These are phyloP conservation scores for Syzygium syzygioides DNA, from an alignment of 441 rosid species.

Conservation along the genomic window DNA sequence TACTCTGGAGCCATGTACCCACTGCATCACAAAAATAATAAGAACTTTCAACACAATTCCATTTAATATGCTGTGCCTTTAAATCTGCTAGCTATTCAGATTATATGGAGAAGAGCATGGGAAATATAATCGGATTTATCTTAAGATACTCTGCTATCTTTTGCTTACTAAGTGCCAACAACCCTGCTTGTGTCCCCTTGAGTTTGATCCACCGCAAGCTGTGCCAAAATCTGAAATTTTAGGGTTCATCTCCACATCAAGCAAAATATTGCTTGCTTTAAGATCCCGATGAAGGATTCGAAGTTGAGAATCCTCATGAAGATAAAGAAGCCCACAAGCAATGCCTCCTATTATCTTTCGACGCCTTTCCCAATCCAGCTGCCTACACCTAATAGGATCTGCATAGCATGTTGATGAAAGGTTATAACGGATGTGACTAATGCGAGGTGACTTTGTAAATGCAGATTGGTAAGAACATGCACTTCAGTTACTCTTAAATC, in stretches of 20 bases:
- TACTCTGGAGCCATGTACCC: neutral
- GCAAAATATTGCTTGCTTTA: neutral
- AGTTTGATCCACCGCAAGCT: neutral
- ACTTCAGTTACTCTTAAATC: neutral
- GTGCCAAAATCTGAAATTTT: neutral
- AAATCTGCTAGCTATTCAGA: neutral
- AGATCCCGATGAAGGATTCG: neutral
- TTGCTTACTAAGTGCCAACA: neutral
- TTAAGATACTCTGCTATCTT: neutral
- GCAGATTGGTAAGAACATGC: neutral
- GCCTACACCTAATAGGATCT: neutral
- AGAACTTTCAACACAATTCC: neutral
- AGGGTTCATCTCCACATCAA: neutral
- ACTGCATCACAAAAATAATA: neutral
- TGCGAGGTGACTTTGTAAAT: neutral
- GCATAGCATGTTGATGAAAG: neutral
- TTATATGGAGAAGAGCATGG: neutral
- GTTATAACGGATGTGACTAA: neutral
- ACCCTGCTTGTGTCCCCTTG: neutral
- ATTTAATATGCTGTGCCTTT: neutral
- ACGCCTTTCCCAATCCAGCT: neutral
- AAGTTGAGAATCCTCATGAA: neutral
- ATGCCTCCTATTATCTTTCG: neutral
- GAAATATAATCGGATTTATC: neutral
- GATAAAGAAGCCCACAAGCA: neutral